Base-by-base conservation (phyloP, 305 asterid species). In the Fraxinus greggii region DNA sequence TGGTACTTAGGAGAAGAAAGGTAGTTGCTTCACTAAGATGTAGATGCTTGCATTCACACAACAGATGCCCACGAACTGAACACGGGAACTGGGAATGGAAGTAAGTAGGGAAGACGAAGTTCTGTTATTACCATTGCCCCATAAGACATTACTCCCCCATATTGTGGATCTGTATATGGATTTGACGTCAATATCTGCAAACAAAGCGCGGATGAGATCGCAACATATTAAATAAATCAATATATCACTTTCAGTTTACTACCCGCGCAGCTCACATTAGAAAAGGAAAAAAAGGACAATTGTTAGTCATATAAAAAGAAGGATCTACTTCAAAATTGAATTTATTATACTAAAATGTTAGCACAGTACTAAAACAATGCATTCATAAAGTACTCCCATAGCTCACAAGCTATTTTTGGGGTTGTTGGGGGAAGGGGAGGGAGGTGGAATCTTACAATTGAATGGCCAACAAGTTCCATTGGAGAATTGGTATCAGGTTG, bases 401-500 rank as follows among this genome's bases (percentile, higher is more conserved):
- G 21, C 35, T 38, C 72, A 74, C 13, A 59, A 59, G 29, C 69
- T 7, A 59, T 59, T 59, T 59, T 21, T 59, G 69, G 28, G 69
- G 7, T 21, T 21, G 12, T 8, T 59, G 29, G 69, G 72, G 61
- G 75, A 48, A 9, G 51, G 36, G 13, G 80, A 36, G 78, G 26
- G 72, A 70, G 26, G 17, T 32, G 72, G 78, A 72, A 9, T 51
- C 93, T 89, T 86, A 92, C 97, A 84, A 91, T 87, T 74, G 97
- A 93, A 89, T 90, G 97, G 36, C 97, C 91, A 81, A 91, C 92
- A 81, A 90, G 90, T 84, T 93, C 94, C 95, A 89, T 89, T 73
- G 88, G 94, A 54, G 93, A 80, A 86, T 84, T 86, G 67, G 85
- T 82, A 78, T 82, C 88, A 76, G 80, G 81, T 54, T 86, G 90